A percentile compares a stretch with the other conserved stretches of the same genome.
These are phyloP conservation scores for Gnomoniopsis sp. DNA, from an alignment of 2,329 filamentous ascomycete species.

Conservation along the genomic window DNA sequence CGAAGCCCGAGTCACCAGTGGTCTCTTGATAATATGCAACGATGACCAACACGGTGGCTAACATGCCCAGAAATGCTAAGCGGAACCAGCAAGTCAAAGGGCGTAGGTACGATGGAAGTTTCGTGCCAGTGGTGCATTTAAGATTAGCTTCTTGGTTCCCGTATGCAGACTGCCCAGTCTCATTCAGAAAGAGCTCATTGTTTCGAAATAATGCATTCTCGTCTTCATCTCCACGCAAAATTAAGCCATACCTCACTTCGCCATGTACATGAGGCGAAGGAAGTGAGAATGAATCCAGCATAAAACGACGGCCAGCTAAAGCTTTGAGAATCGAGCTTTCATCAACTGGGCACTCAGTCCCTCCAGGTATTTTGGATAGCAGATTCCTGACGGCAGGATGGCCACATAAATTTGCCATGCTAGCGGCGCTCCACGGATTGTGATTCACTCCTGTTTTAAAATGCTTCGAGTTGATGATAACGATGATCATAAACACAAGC, in stretches of 20 bases:
- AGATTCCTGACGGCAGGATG: constrained; percentile 21
- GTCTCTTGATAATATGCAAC: constrained; percentile 35
- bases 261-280: neutral
- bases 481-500: constrained; percentile 22
- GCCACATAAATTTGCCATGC: constrained; percentile 25
- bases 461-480: constrained; percentile 26
- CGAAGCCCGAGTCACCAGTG: constrained; percentile 31
- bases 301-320: neutral
- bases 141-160: neutral
- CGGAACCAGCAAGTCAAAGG: neutral
- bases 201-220: neutral
- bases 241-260: neutral
- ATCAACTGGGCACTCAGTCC: neutral
- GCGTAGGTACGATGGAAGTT: neutral
- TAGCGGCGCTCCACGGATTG: constrained; percentile 33
- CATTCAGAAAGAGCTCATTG: neutral
- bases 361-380: neutral
- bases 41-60: constrained; percentile 28
- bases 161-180: neutral
- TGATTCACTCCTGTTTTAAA: constrained; percentile 29
- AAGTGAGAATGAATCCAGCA: neutral
- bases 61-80: constrained; percentile 19
- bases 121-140: neutral
- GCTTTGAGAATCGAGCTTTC: neutral
- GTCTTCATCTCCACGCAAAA: neutral